These are phyloP conservation scores for Oryza longistaminata DNA, from an alignment of 176 grass and related monocot genomes.

Conservation along the genomic window DNA sequence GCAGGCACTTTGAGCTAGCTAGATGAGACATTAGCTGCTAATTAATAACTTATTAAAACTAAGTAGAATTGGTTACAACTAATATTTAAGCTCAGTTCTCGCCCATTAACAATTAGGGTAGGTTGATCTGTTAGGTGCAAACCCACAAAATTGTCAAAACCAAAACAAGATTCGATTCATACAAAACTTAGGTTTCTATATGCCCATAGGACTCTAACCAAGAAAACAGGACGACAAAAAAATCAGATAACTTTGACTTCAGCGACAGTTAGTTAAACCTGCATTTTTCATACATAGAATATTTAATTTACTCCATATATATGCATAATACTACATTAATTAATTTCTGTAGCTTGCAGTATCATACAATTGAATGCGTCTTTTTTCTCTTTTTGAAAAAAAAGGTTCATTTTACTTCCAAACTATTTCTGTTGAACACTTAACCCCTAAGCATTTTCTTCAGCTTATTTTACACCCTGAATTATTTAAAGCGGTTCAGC, in stretches of 20 bases:
- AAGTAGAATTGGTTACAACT: neutral
- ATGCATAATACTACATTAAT: too few species aligned
- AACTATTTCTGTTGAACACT: too few species aligned
- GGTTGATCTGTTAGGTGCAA: conserved; percentile 22
- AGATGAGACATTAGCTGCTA: neutral
- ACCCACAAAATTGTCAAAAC: conserved; percentile 22
- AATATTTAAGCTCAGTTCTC: neutral
- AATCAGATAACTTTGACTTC: neutral
- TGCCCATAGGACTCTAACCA: neutral
- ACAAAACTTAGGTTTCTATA: conserved; percentile 19
- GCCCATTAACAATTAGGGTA: conserved; percentile 9
- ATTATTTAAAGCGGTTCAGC: too few species aligned
- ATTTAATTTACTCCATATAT: too few species aligned
- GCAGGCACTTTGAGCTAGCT: neutral
- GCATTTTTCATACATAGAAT: neutral
- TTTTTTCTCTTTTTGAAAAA: too few species aligned
- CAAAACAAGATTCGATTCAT: conserved; percentile 41
- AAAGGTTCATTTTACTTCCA: too few species aligned
- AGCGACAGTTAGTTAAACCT: neutral
- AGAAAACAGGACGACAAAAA: neutral
- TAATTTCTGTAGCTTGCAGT: too few species aligned
- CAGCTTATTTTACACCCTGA: too few species aligned
- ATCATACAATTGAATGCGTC: too few species aligned
- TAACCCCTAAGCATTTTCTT: too few species aligned
- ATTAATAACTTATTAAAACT: neutral